Evolutionary conservation across 768 basidiomycete genomes (phyloP), one percentile per base, ranked within the genome.

Genomic region (Calvatia gigantea): DNA sequence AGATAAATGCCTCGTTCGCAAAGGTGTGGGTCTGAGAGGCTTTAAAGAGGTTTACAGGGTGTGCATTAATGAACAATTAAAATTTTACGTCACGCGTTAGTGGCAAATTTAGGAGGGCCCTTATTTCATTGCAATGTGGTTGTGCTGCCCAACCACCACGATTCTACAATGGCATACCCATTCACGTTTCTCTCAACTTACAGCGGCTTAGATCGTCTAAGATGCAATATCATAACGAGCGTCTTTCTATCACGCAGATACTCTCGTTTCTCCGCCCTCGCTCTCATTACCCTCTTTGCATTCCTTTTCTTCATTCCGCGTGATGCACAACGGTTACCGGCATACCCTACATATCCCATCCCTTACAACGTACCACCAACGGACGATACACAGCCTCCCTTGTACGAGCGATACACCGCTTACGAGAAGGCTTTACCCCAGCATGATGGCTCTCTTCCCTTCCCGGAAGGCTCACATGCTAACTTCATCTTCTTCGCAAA

Each of bases 401-500:
- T 80, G 17, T 82, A 76, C 56, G 69, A 73, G 46, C 62, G 66
- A 19, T 82, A 73, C 60, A 71, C 72, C 38, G 66, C 71, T 42
- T 72, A 69, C 27, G 81, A 83, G 62, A 69, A 75, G 39, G 60
- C 47, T 6, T 65, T 83, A 1, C 77, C 79, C 0, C 81, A 83
- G 46, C 77, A 81, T 58, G 63, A 74, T 52, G 58, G 65, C 0
- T 68, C 70, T 0, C 58, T 74, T 2, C 71, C 73, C 0, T 70
- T 65, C 35, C 76, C 76, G 2, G 73, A 79, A 33, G 77, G 76
- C 0, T 60, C 62, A 4, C 65, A 70, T 35, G 70, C 69, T 1
- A 75, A 71, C 51, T 84, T 76, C 60, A 64, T 85, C 8, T 83
- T 73, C 70, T 67, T 73, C 19, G 69, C 78, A 2, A 81, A 81